These are phyloP conservation scores for Pichiaceae sp. DNA, from an alignment of 1,139 yeast genomes.

Conservation along the genomic window DNA sequence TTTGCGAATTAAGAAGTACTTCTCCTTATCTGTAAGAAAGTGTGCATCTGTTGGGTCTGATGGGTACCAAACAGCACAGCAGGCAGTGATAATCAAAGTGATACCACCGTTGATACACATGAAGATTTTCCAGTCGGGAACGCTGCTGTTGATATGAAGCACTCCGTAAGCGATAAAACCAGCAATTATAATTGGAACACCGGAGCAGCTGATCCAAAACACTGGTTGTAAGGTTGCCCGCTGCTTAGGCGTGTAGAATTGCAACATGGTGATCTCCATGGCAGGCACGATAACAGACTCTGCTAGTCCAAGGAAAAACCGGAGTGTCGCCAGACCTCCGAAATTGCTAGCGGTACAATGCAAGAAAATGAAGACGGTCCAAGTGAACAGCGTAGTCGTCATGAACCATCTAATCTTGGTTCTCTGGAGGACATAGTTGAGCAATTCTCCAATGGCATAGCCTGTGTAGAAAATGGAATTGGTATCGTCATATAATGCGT, in stretches of 20 bases:
- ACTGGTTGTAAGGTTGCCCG: slow-evolving; percentile 25
- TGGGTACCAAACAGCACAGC: slow-evolving; percentile 24
- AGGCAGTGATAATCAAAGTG: slow-evolving; percentile 26
- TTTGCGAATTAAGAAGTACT: slow-evolving; percentile 23
- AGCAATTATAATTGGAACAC: slow-evolving; percentile 19
- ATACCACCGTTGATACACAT: slow-evolving; percentile 29
- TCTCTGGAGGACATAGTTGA: slow-evolving; percentile 21
- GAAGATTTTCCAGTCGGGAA: slow-evolving; percentile 27
- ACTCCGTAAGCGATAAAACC: slow-evolving; percentile 30
- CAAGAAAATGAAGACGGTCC: slow-evolving; percentile 23
- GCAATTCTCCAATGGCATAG: slow-evolving; percentile 23
- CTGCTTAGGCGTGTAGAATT: slow-evolving; percentile 27
- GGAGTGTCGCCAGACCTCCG: slow-evolving; percentile 21
- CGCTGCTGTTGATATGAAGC: slow-evolving; percentile 14
- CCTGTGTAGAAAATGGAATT: slow-evolving; percentile 35
- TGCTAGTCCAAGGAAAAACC: slow-evolving; percentile 24
- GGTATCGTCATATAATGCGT: slow-evolving; percentile 25
- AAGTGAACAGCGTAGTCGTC: slow-evolving; percentile 18
- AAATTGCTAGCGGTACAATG: slow-evolving; percentile 24
- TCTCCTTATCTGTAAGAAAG: slow-evolving; percentile 23
- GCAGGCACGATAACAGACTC: slow-evolving; percentile 26
- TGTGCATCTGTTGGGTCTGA: slow-evolving; percentile 26
- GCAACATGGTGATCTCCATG: slow-evolving; percentile 23
- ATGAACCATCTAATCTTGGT: slow-evolving; percentile 24
- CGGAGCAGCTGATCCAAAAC: slow-evolving; percentile 26